Evolutionary conservation across 2,329 filamentous ascomycete genomes (phyloP).

Genomic region (Monosporascus sp.): DNA sequence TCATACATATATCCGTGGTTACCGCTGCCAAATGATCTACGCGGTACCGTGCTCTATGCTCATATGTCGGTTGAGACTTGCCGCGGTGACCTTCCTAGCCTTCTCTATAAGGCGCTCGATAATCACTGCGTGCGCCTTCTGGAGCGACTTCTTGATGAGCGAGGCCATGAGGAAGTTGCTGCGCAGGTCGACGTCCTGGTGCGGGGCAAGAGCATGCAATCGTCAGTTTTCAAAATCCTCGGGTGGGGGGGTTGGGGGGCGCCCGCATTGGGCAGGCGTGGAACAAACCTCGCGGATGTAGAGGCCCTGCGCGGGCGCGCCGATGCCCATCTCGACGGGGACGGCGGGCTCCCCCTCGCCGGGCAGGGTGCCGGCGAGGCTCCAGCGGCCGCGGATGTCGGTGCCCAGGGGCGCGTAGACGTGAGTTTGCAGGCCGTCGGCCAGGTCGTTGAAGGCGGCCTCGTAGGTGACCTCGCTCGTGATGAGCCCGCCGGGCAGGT

Average conservation of each 20-base stretch:
- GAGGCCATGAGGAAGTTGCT: constrained; percentile 71
- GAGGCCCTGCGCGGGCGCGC: constrained; percentile 61
- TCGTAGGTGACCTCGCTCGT: constrained; percentile 70
- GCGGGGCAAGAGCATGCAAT: neutral
- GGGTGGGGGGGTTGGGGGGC: neutral
- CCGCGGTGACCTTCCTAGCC: constrained; percentile 31
- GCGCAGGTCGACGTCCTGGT: constrained; percentile 67
- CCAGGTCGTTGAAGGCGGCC: constrained; percentile 71
- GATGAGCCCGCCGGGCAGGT: constrained; percentile 62
- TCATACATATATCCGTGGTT: no score
- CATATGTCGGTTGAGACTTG: neutral
- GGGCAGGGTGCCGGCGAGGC: constrained; percentile 63
- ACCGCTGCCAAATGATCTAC: no score
- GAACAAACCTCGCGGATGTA: constrained; percentile 62
- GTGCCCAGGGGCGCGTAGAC: constrained; percentile 78
- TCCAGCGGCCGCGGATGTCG: constrained; percentile 75
- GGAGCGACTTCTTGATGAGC: constrained; percentile 80
- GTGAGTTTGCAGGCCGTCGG: constrained; percentile 72
- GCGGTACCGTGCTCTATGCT: neutral
- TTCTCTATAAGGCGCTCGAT: constrained; percentile 59
- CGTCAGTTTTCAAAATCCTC: neutral
- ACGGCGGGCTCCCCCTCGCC: constrained; percentile 71
- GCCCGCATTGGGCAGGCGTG: no score
- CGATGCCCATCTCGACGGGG: constrained; percentile 60
- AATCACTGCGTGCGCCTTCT: constrained; percentile 66